phyloP scores from a whole-genome alignment of 2,329 filamentous ascomycete genomes.

The Fusarium heterosporum region DNA sequence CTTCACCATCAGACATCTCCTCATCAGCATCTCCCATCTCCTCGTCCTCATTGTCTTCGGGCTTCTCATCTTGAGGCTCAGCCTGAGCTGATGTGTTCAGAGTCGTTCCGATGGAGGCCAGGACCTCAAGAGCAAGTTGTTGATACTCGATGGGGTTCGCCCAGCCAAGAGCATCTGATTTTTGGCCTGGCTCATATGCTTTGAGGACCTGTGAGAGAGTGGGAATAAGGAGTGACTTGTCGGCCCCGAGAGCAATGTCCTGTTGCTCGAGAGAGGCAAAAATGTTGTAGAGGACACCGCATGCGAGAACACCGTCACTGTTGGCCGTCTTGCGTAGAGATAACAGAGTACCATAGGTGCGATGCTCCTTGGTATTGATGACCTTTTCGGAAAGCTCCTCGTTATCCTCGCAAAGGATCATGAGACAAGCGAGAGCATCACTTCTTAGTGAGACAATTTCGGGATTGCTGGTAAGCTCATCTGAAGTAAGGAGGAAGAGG shows the following conservation, averaged over 20 bases:
- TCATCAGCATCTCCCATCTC: slow-evolving; percentile 55
- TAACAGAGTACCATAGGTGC: slow-evolving; percentile 63
- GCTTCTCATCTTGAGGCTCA: slow-evolving; percentile 50
- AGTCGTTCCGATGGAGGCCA: slow-evolving; percentile 72
- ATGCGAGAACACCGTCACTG: slow-evolving; percentile 66
- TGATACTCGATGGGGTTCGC: slow-evolving; percentile 60
- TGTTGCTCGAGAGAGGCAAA: slow-evolving; percentile 58
- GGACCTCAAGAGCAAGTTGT: slow-evolving; percentile 69
- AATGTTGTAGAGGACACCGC: slow-evolving; percentile 72
- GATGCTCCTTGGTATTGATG: slow-evolving; percentile 60
- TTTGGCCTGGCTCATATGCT: slow-evolving; percentile 45
- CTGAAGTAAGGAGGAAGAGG: slow-evolving; percentile 64
- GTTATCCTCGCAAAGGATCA: slow-evolving; percentile 71
- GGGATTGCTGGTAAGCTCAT: slow-evolving; percentile 57
- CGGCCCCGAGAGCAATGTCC: slow-evolving; percentile 45
- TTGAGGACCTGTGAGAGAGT: slow-evolving; percentile 52
- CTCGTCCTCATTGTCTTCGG: slow-evolving; percentile 55
- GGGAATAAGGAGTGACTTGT: slow-evolving; percentile 53
- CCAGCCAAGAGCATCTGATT: slow-evolving; percentile 52
- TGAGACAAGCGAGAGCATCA: slow-evolving; percentile 66
- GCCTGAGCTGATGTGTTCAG: slow-evolving; percentile 64
- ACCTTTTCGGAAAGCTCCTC: slow-evolving; percentile 63
- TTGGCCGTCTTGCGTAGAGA: slow-evolving; percentile 61
- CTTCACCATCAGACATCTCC: slow-evolving; percentile 53
- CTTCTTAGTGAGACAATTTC: slow-evolving; percentile 57